A percentile compares a stretch with the other conserved stretches of the same genome.
phyloP scores from a whole-genome alignment of 129 eudicot genomes.

The Daucus carota region DH1_v3.0 NC_030384.2:41531501-41532000 shows the following conservation, averaged over 20 bases:
- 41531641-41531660: background rate
- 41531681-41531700: background rate
- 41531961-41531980: conserved; percentile 77
- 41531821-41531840: conserved; percentile 97
- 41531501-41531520: background rate
- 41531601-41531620: background rate
- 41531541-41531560: too few relatives aligned
- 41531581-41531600: background rate
- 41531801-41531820: conserved; percentile 89
- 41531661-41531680: background rate
- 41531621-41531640: background rate
- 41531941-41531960: conserved; percentile 90
- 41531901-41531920: background rate
- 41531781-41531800: conserved; percentile 82
- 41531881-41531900: background rate
- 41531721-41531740: background rate
- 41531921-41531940: conserved; percentile 61
- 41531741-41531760: conserved; percentile 8
- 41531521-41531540: too few relatives aligned
- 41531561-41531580: too few relatives aligned
- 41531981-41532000: conserved; percentile 98
- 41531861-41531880: background rate
- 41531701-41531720: background rate
- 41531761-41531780: conserved; percentile 96
- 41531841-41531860: background rate